Percentiles rank a stretch among this genome's conserved stretches.
Conservation (phyloP, 768 basidiomycete species). For the Lactifluus rugatus region DNA sequence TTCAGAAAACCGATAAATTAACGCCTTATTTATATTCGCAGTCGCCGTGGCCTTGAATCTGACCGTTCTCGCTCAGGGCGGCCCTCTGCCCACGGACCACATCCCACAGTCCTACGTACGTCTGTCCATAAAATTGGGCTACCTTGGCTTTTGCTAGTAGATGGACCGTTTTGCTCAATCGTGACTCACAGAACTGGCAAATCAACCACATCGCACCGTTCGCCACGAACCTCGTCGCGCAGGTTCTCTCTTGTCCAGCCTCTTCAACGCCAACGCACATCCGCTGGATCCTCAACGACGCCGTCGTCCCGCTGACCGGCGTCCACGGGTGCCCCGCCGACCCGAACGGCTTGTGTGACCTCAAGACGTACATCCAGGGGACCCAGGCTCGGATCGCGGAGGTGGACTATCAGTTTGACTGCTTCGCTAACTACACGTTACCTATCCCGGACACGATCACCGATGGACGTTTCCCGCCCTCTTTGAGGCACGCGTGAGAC, state of each 20-base stretch:
- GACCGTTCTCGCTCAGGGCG: slow-evolving; percentile 31
- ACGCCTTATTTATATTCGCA: slow-evolving; percentile 1
- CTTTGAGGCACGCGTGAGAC: neutral
- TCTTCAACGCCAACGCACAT: slow-evolving; percentile 26
- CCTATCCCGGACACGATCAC: slow-evolving; percentile 33
- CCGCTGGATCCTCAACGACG: slow-evolving; percentile 42
- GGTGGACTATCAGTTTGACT: slow-evolving; percentile 35
- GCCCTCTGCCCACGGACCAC: slow-evolving; percentile 33
- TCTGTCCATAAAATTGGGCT: too few species aligned
- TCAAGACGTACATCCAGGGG: slow-evolving; percentile 32
- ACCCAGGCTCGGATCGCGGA: slow-evolving; percentile 31
- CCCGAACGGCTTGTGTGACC: slow-evolving; percentile 34
- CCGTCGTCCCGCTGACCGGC: slow-evolving; percentile 36
- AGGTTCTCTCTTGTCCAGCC: slow-evolving; percentile 34
- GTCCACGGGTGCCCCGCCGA: slow-evolving; percentile 33
- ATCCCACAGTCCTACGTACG: slow-evolving; percentile 28
- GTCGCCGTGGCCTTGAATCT: slow-evolving; percentile 40
- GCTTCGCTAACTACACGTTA: slow-evolving; percentile 38
- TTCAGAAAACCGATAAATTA: neutral
- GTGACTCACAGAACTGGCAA: slow-evolving; percentile 24
- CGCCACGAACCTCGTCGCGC: slow-evolving; percentile 39
- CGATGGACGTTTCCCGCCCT: slow-evolving; percentile 24
- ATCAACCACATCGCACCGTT: slow-evolving; percentile 38
- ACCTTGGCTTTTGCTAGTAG: neutral
- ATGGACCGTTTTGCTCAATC: neutral